These are phyloP conservation scores for Cladophialophora chaetospira DNA, from an alignment of 2,329 filamentous ascomycete species.

Conservation along the genomic window DNA sequence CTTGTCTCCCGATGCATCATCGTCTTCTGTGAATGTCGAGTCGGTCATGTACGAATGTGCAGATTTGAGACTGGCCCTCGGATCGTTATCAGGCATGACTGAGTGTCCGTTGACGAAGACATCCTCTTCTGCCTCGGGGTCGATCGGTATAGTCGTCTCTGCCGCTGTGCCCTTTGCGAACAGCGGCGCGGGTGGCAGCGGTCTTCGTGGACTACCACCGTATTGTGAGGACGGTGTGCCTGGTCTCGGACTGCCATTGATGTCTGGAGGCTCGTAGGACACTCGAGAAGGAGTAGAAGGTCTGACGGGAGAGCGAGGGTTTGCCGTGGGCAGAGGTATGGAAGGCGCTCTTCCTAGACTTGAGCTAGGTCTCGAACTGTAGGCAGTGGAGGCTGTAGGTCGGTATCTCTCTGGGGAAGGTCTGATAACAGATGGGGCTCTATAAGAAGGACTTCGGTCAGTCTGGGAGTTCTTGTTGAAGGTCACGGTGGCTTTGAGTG, in stretches of 20 bases:
- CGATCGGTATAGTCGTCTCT: conserved; percentile 69
- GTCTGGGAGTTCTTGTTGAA: conserved; percentile 30
- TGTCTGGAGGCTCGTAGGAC: conserved; percentile 79
- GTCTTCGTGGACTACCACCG: conserved; percentile 81
- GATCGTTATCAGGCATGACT: conserved; percentile 55
- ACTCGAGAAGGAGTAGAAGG: conserved; percentile 58
- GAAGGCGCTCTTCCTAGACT: conserved; percentile 45
- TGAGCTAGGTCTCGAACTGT: conserved; percentile 45
- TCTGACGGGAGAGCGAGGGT: conserved; percentile 48
- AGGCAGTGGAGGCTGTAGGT: conserved; percentile 38
- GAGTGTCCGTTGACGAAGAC: conserved; percentile 63
- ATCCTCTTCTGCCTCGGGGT: conserved; percentile 63
- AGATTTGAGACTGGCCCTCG: conserved; percentile 60
- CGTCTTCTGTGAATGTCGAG: conserved; percentile 59
- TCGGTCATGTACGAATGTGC: conserved; percentile 65
- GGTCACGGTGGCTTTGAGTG: conserved; percentile 33
- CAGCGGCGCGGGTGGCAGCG: conserved; percentile 83
- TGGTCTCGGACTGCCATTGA: conserved; percentile 86
- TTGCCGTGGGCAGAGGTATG: conserved; percentile 44
- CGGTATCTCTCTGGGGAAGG: conserved; percentile 37
- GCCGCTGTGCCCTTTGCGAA: conserved; percentile 61
- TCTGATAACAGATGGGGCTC: conserved; percentile 31
- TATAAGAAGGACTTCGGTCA: conserved; percentile 35
- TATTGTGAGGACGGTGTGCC: conserved; percentile 89
- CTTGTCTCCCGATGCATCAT: conserved; percentile 55